Base-by-base conservation (phyloP, 768 basidiomycete genomes). In the Tulasnella sp. region DNA sequence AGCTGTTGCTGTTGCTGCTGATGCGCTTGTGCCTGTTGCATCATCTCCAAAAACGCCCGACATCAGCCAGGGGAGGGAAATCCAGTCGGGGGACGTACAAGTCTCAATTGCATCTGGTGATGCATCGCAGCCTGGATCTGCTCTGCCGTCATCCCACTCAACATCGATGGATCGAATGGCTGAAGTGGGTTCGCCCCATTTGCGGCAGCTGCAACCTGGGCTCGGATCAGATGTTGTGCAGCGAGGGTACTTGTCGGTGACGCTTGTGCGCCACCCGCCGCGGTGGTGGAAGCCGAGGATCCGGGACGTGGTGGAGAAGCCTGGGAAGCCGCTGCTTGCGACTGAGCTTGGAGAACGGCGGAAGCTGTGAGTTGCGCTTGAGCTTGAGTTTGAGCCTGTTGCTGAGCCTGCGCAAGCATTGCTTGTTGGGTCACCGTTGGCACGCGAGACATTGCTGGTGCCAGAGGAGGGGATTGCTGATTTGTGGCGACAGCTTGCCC, bases 131-230 rank as follows among this genome's bases (percentile, higher is more conserved):
- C 17, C 45, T 46, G 45, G 2, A 46, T 46, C 45, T 46, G 45
- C 23, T 46, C 45, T 12, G 45, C 7, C 17, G 45, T 46, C 45
- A 53, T 53, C 40, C 27, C 45, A 43, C 40, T 37, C 45, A 57
- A 32, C 54, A 57, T 57, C 25, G 29, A 32, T 17, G 54, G 54
- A 17, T 57, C 54, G 34, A 57, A 57, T 36, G 54, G 54, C 29
- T 43, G 41, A 17, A 31, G 21, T 8, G 29, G 41, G n/a, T 25
- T 29, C 8, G 12, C 17, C 8, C 21, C 15, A 34, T 49, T 31
- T 31, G 43, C 41, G 17, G n/a, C 2, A n/a, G 25, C 12, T n/a
- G 25, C n/a, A 21, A 29, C 21, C 36, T 34, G 49, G 21, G 49
- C 49, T 34, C 36, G 31, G 25, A 51, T 32, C n/a, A 35, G 19